A percentile compares a stretch with the other conserved stretches of the same genome.
phyloP scores from a whole-genome alignment of 192 early-diverging fungal genomes.

The Geranomyces variabilis region DNA sequence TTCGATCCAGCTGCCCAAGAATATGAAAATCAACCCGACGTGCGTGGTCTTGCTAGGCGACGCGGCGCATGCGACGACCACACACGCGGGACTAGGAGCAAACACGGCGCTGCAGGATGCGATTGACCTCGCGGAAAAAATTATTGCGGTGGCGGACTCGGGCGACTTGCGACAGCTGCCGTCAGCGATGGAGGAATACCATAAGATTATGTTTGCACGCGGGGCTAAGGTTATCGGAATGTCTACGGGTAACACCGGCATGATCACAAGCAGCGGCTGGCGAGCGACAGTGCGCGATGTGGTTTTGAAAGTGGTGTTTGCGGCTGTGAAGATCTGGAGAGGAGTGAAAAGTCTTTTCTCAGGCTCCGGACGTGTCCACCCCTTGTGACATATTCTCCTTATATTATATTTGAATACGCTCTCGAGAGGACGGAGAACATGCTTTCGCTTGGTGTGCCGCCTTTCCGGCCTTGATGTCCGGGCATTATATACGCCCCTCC shows the following conservation, averaged over 20 bases:
- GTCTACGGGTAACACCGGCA: not conserved
- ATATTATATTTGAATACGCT: no score
- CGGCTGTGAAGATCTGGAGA: not conserved
- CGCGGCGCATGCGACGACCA: slow-evolving; percentile 32
- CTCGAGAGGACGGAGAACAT: no score
- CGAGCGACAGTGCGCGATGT: not conserved
- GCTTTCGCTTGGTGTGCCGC: no score
- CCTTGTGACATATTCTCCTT: no score
- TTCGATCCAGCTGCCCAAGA: not conserved
- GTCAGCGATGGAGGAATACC: not conserved
- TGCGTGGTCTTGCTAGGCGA: slow-evolving; percentile 21
- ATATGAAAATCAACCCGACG: not conserved
- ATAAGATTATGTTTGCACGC: slow-evolving; percentile 6
- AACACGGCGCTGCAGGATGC: slow-evolving; percentile 35
- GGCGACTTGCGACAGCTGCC: not conserved
- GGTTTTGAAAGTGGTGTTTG: not conserved
- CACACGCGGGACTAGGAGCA: slow-evolving; percentile 28
- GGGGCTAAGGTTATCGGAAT: not conserved
- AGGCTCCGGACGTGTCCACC: no score
- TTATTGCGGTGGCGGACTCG: not conserved
- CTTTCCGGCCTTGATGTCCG: no score
- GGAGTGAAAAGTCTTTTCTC: not conserved
- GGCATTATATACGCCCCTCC: no score
- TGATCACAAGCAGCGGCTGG: not conserved
- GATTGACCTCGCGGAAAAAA: slow-evolving; percentile 14